Evolutionary conservation across 768 basidiomycete genomes (phyloP).

Genomic region (Rhizopogon vinicolor): DNA sequence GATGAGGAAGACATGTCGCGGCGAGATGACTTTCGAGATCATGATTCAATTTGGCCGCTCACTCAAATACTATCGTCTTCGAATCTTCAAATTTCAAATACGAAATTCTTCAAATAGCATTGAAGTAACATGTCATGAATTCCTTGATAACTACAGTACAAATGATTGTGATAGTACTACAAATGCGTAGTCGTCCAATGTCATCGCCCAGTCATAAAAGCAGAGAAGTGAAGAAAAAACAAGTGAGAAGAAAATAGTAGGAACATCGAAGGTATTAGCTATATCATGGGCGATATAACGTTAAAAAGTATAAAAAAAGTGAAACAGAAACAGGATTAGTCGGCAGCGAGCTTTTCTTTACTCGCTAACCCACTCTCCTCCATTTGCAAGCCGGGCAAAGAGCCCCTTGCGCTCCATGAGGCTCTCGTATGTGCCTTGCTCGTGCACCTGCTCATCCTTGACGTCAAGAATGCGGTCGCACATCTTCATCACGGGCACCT

Average conservation of each 20-base stretch:
- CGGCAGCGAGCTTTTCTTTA: constrained; percentile 9
- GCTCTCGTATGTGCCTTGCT: constrained; percentile 72
- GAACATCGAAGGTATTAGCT: constrained; percentile 4
- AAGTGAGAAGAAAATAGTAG: background rate
- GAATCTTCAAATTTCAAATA: too few relatives aligned
- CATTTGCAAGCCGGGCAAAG: constrained; percentile 74
- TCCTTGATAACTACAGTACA: background rate
- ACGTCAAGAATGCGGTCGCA: constrained; percentile 88
- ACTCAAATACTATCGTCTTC: too few relatives aligned
- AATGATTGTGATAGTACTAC: constrained; percentile 8
- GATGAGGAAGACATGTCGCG: background rate
- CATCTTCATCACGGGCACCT: constrained; percentile 83
- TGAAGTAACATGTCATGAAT: background rate
- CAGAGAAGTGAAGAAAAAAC: background rate
- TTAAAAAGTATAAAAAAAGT: background rate
- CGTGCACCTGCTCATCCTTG: constrained; percentile 69
- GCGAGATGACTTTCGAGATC: too few relatives aligned
- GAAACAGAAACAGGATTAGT: background rate
- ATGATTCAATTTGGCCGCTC: too few relatives aligned
- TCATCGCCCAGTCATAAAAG: constrained; percentile 1
- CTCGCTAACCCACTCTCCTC: constrained; percentile 60
- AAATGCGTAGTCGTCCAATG: constrained; percentile 6
- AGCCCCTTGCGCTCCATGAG: constrained; percentile 64
- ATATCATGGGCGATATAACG: background rate
- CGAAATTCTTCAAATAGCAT: too few relatives aligned